Conservation (phyloP, 352 stramenopile genomes). For the Phytopythium sindhum region DNA sequence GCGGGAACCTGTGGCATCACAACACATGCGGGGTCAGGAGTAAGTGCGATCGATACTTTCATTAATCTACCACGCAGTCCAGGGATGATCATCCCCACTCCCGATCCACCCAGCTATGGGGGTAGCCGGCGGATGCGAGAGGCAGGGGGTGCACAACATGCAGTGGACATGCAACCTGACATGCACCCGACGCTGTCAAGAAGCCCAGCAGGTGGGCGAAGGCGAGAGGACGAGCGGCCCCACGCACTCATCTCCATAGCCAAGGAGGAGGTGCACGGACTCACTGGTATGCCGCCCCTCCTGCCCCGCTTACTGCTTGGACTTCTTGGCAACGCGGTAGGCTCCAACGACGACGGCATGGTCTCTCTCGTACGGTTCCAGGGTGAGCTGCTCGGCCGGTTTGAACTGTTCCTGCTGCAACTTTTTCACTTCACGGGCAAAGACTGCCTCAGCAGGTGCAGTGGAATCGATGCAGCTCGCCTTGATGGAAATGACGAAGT, state of each 20-base stretch:
- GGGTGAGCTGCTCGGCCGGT: conserved; percentile 97
- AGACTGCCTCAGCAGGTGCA: conserved; percentile 96
- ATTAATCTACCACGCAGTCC: conserved; percentile 2
- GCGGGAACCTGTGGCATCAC: neutral
- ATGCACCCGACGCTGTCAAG: conserved; percentile 7
- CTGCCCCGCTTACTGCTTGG: conserved; percentile 64
- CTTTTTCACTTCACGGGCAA: conserved; percentile 97
- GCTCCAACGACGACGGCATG: conserved; percentile 97
- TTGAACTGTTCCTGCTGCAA: conserved; percentile 99
- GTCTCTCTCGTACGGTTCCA: conserved; percentile 99
- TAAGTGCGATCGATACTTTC: conserved; percentile 1
- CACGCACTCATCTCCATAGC: conserved; percentile 1
- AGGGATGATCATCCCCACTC: neutral
- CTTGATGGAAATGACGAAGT: conserved; percentile 99
- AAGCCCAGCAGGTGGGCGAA: neutral
- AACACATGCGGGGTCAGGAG: conserved; percentile 3
- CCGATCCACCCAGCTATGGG: neutral
- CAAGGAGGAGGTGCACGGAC: neutral
- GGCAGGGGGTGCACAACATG: neutral
- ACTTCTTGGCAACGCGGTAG: conserved; percentile 95
- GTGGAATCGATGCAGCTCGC: conserved; percentile 99
- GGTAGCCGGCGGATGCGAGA: neutral
- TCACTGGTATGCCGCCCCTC: conserved; percentile 5
- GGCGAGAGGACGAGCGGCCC: no score
- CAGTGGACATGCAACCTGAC: conserved; percentile 5